A percentile compares a stretch with the other conserved stretches of the same genome.
Conservation (phyloP, 805 yeast genomes). For the Kuraishia molischiana region DNA sequence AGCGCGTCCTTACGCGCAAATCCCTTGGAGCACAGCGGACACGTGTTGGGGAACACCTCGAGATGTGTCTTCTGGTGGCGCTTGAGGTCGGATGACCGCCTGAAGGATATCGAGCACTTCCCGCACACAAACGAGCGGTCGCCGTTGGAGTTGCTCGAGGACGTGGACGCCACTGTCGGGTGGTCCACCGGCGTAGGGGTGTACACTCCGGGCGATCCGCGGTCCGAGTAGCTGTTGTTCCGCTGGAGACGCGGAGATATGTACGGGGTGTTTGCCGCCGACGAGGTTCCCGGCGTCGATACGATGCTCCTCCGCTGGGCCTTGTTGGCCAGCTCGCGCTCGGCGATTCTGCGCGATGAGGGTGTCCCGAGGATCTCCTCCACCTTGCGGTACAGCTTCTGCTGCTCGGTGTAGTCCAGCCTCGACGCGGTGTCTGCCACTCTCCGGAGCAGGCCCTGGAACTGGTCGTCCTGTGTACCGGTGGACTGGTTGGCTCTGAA, state of each 20-base stretch:
- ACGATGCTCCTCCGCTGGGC: neutral
- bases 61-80: conserved; percentile 72
- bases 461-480: neutral
- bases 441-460: neutral
- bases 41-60: conserved; percentile 62
- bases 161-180: conserved; percentile 3
- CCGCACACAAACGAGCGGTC: conserved; percentile 42
- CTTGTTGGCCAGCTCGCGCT: neutral
- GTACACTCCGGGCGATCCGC: neutral
- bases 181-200: conserved; percentile 1
- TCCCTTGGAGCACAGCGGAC: conserved; percentile 71
- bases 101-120: conserved; percentile 53
- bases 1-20: conserved; percentile 79
- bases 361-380: conserved; percentile 1
- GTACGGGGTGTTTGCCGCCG: conserved; percentile 12
- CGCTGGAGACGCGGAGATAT: conserved; percentile 21
- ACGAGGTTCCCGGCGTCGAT: neutral
- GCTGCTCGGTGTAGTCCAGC: neutral
- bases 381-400: conserved; percentile 1
- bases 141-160: conserved; percentile 4
- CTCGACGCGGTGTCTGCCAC: neutral
- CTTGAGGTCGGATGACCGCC: conserved; percentile 60
- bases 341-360: neutral
- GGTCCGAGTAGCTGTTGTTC: conserved; percentile 8
- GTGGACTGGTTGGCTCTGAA: neutral